Evolutionary conservation across 1,284 basidiomycete genomes (phyloP), one percentile per base, ranked within the genome.

Genomic region (Salmacisia buchloeana): DNA sequence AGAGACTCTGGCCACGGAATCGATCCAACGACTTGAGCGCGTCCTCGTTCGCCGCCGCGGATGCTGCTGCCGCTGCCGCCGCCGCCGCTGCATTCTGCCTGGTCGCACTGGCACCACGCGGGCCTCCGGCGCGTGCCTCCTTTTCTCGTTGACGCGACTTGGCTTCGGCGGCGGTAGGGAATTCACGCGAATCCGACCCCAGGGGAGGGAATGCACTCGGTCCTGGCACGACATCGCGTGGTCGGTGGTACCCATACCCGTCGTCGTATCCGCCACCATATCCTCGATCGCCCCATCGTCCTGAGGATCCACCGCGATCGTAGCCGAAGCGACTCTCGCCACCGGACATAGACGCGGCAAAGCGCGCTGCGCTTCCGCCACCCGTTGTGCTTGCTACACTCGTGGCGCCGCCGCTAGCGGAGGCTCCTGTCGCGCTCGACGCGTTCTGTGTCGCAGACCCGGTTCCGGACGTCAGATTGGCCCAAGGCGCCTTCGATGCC

Each of bases 101-200:
- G 10, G 10, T 5, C 9, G 23, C 46, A 52, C 29, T 6, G n/a
- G n/a, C 43, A 13, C 43, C 43, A 21, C 43, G 10, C 6, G 13
- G 6, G 6, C 43, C 46, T 7, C 21, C 25, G 6, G 18, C 46
- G 25, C 46, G 46, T 36, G 73, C 75, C 43, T 77, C 77, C 45
- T 76, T 70, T 56, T 72, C 72, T 56, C 70, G 67, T 62, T 79
- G 68, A 4, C 69, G 72, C 33, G 60, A 60, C 25, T 71, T 69
- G 21, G 71, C 77, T 63, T 79, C 77, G 21, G 75, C 76, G 15
- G 77, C 77, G 5, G 77, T 79, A 12, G 77, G 77, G 38, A 79
- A 78, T 63, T 79, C 77, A 23, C 58, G 39, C 4, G 25, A 18
- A 27, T 43, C 46, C 29, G 58, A 38, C 23, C 45, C 33, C 13